Percentiles rank a stretch among this genome's conserved stretches.
These are phyloP conservation scores for Saturnispora mendoncae DNA, from an alignment of 805 yeast species.

Conservation along the genomic window DNA sequence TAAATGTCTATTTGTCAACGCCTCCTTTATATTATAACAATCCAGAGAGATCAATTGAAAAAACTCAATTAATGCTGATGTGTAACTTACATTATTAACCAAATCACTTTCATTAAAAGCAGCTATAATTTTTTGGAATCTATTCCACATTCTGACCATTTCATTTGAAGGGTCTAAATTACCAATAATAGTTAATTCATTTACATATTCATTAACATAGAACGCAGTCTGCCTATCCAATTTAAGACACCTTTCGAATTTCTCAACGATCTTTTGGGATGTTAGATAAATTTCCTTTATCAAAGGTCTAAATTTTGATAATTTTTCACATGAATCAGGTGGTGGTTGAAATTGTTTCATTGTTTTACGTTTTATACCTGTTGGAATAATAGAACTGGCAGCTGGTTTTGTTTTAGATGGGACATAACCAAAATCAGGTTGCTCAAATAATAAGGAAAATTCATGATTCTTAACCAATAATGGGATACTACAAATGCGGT, in stretches of 20 bases:
- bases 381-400: conserved; percentile 45
- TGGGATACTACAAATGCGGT: conserved; percentile 63
- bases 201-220: conserved; percentile 36
- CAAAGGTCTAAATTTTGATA: conserved; percentile 80
- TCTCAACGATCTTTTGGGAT: conserved; percentile 45
- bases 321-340: conserved; percentile 71
- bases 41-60: conserved; percentile 57
- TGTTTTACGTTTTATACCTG: conserved; percentile 82
- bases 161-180: conserved; percentile 48
- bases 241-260: conserved; percentile 47
- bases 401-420: conserved; percentile 34
- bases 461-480: conserved; percentile 83
- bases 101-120: conserved; percentile 71
- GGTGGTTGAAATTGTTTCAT: conserved; percentile 90
- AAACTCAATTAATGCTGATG: conserved; percentile 72
- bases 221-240: conserved; percentile 45
- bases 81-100: conserved; percentile 59
- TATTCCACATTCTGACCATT: conserved; percentile 71
- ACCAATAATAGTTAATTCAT: conserved; percentile 33
- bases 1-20: conserved; percentile 84
- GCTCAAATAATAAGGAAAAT: conserved; percentile 56
- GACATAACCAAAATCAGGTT: conserved; percentile 31
- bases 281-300: conserved; percentile 65
- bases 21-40: conserved; percentile 82
- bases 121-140: conserved; percentile 58